These are phyloP conservation scores for Plantago ovata DNA, from an alignment of 257 asterid species.

Conservation along the genomic window DNA sequence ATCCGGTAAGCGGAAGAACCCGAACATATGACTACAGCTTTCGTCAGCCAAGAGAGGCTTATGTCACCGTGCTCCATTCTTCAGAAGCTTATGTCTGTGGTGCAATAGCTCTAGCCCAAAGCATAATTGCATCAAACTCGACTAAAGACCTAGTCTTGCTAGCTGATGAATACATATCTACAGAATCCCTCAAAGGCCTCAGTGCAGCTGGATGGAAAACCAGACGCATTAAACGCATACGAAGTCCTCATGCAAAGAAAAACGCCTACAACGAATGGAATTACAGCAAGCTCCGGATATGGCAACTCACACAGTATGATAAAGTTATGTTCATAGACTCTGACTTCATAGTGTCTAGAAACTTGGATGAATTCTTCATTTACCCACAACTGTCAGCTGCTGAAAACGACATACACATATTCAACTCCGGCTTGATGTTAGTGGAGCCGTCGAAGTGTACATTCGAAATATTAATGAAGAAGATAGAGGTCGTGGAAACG, in stretches of 20 bases:
- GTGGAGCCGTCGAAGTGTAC: constrained; percentile 68
- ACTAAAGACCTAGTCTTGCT: constrained; percentile 60
- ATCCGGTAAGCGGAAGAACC: neutral
- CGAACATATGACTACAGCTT: neutral
- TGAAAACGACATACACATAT: constrained; percentile 30
- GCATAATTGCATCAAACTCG: constrained; percentile 51
- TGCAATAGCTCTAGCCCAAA: constrained; percentile 73
- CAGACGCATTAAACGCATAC: constrained; percentile 39
- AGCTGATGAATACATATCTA: constrained; percentile 52
- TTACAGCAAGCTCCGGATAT: constrained; percentile 75
- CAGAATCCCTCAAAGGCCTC: constrained; percentile 37
- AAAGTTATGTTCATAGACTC: constrained; percentile 71
- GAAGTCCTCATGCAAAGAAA: constrained; percentile 42
- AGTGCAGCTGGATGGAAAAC: constrained; percentile 62
- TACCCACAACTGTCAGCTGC: constrained; percentile 56
- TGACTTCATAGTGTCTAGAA: constrained; percentile 45
- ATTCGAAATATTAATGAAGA: constrained; percentile 47
- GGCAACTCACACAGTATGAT: constrained; percentile 61
- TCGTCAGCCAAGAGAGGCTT: constrained; percentile 48
- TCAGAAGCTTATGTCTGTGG: constrained; percentile 78
- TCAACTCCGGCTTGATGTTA: constrained; percentile 77
- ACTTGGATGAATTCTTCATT: constrained; percentile 46
- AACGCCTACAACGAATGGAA: constrained; percentile 68
- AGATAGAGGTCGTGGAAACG: constrained; percentile 34
- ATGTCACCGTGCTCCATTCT: constrained; percentile 69